Evolutionary conservation across 805 yeast species (phyloP).

Genomic region (Barnettozyma californica): DNA sequence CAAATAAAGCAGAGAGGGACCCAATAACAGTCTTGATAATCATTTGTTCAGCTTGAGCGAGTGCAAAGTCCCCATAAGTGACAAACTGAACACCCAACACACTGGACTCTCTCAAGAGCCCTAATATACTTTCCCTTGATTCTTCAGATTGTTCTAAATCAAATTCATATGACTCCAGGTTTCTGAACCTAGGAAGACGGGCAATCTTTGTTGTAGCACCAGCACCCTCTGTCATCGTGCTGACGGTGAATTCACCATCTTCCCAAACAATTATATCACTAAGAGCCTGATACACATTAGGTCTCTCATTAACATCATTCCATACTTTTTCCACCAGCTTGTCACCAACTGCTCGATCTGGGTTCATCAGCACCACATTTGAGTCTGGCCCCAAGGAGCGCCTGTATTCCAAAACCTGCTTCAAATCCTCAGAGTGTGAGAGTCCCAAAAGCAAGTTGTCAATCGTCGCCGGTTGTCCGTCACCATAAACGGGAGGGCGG

Average conservation of each 20-base stretch:
- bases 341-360: conserved; percentile 57
- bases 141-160: conserved; percentile 21
- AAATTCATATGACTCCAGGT: conserved; percentile 18
- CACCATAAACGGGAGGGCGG: conserved; percentile 21
- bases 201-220: conserved; percentile 47
- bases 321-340: conserved; percentile 43
- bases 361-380: conserved; percentile 58
- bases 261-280: conserved; percentile 64
- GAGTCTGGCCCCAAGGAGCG: conserved; percentile 33
- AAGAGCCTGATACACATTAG: conserved; percentile 44
- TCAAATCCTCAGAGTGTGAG: conserved; percentile 13
- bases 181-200: conserved; percentile 34
- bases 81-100: conserved; percentile 28
- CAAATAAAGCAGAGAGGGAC: conserved; percentile 59
- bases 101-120: conserved; percentile 23
- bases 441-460: conserved; percentile 18
- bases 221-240: conserved; percentile 49
- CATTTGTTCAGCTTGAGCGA: conserved; percentile 60
- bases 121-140: conserved; percentile 19
- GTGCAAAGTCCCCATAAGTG: conserved; percentile 31
- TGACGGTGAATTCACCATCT: conserved; percentile 29
- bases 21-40: conserved; percentile 66
- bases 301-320: conserved; percentile 42
- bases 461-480: conserved; percentile 17
- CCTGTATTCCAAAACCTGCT: conserved; percentile 16